These are phyloP conservation scores for Marasmius oreades DNA, from an alignment of 1,284 basidiomycete genomes.

Conservation along the genomic window DNA sequence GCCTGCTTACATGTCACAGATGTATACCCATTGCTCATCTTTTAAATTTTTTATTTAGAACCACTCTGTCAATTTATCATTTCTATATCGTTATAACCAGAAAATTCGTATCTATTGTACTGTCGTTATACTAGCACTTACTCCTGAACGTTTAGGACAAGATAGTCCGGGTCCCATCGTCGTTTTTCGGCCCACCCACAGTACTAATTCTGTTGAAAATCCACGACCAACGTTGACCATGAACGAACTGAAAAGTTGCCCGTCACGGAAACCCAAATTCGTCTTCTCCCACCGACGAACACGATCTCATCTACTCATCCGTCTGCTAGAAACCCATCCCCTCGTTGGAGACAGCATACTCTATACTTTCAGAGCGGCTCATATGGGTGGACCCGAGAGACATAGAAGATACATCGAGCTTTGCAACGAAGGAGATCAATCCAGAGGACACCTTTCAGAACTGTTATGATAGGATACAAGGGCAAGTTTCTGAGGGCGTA, in stretches of 20 bases:
- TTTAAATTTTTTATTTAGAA: too few relatives aligned
- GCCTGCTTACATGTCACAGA: too few relatives aligned
- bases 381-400: background rate
- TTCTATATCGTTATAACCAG: too few relatives aligned
- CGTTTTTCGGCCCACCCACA: too few relatives aligned
- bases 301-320: background rate
- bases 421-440: background rate
- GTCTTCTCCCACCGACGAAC: slow-evolving; percentile 7
- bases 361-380: slow-evolving; percentile 2
- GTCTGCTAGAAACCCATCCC: slow-evolving; percentile 6
- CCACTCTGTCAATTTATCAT: too few relatives aligned
- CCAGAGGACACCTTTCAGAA: background rate
- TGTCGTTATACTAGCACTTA: too few relatives aligned
- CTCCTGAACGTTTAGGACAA: too few relatives aligned
- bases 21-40: too few relatives aligned
- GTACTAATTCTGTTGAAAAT: too few relatives aligned
- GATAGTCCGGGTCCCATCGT: too few relatives aligned
- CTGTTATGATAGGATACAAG: background rate
- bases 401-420: background rate
- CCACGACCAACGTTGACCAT: too few relatives aligned
- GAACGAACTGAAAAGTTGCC: background rate
- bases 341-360: background rate
- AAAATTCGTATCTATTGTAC: too few relatives aligned
- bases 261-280: background rate
- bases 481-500: background rate